A percentile compares a stretch with the other conserved stretches of the same genome.
Conservation (phyloP, 164 flowering plant species). For the Magnolia officinalis region DNA sequence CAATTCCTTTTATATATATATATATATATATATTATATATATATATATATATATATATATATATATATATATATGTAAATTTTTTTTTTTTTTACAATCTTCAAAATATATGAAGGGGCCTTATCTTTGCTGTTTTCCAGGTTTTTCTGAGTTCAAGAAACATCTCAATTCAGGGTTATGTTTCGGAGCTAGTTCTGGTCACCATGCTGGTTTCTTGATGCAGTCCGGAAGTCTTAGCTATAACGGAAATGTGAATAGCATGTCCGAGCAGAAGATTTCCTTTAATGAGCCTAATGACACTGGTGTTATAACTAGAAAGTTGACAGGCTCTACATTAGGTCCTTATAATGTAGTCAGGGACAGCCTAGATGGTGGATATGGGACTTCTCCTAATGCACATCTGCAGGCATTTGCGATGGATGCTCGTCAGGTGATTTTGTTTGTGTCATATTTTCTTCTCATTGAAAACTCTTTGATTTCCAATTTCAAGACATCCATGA, state of each 20-base stretch:
- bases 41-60: too few species aligned
- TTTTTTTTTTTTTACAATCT: background rate
- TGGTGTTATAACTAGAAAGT: conserved; percentile 21
- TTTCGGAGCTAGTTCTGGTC: conserved; percentile 21
- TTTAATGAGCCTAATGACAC: conserved; percentile 22
- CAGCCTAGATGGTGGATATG: conserved; percentile 10
- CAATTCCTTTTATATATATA: background rate
- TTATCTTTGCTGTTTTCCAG: background rate
- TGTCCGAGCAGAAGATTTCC: conserved; percentile 18
- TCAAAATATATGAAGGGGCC: background rate
- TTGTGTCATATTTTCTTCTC: background rate
- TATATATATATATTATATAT: too few species aligned
- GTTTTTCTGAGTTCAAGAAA: background rate
- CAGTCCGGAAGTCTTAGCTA: conserved; percentile 25
- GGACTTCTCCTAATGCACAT: conserved; percentile 18
- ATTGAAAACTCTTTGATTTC: too few species aligned
- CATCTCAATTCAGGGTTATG: conserved; percentile 12
- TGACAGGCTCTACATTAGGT: conserved; percentile 25
- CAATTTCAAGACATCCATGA: too few species aligned
- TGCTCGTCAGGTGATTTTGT: conserved; percentile 28
- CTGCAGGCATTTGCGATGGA: conserved; percentile 8
- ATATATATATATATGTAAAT: too few species aligned
- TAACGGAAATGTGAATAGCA: conserved; percentile 5
- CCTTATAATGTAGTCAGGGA: conserved; percentile 10
- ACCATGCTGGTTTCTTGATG: conserved; percentile 11